Conservation (phyloP, 208 protist species). For the Crithidia acanthocephali region DNA sequence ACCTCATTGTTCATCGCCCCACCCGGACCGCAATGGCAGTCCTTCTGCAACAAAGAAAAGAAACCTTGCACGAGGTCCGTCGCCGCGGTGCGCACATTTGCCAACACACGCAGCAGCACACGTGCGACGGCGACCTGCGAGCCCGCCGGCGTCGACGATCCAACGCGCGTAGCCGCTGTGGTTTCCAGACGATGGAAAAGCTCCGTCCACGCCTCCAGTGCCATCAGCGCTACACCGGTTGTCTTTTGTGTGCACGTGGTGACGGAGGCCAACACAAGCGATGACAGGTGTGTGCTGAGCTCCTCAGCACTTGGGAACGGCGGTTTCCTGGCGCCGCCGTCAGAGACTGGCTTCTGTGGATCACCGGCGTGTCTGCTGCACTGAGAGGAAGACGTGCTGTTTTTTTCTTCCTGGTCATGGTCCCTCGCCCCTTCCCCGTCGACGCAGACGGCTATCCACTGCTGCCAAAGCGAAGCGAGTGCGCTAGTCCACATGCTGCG, state of each 20-base stretch:
- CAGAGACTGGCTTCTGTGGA: neutral
- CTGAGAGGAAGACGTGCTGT: neutral
- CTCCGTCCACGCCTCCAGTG: slow-evolving; percentile 13
- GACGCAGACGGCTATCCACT: neutral
- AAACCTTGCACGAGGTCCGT: neutral
- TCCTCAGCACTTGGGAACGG: neutral
- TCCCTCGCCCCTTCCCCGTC: neutral
- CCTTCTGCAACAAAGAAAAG: neutral
- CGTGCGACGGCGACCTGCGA: neutral
- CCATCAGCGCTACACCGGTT: slow-evolving; percentile 9
- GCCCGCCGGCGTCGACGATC: neutral
- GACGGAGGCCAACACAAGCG: slow-evolving; percentile 18
- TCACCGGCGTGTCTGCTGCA: neutral
- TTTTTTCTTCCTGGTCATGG: neutral
- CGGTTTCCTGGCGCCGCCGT: neutral
- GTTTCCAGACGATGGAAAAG: slow-evolving; percentile 11
- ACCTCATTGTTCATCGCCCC: neutral
- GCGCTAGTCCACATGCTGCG: slow-evolving; percentile 7
- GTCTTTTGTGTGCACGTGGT: slow-evolving; percentile 5
- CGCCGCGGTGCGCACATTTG: slow-evolving; percentile 17
- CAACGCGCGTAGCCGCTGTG: neutral
- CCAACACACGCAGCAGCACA: slow-evolving; percentile 22
- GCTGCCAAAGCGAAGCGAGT: slow-evolving; percentile 15
- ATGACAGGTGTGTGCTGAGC: slow-evolving; percentile 5
- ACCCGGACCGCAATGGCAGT: neutral